Conservation (phyloP, 768 basidiomycete genomes). For the Scleroderma bovista region DNA sequence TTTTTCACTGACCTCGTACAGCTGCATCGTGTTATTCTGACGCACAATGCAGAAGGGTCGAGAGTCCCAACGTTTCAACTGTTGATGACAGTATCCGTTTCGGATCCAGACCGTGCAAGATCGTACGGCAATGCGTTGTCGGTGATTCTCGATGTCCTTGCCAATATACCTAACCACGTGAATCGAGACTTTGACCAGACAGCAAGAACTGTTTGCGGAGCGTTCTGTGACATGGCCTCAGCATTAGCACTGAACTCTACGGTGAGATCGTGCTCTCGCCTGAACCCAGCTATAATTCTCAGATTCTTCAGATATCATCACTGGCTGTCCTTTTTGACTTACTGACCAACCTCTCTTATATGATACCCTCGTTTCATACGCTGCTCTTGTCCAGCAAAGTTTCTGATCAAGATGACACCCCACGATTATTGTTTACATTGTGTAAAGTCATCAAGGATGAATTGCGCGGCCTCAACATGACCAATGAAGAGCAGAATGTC, state of each 20-base stretch:
- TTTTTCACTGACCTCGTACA: conserved; percentile 20
- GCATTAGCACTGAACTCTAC: conserved; percentile 32
- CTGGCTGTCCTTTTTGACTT: conserved; percentile 51
- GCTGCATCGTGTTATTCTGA: conserved; percentile 58
- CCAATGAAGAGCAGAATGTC: conserved; percentile 17
- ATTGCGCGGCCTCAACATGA: conserved; percentile 30
- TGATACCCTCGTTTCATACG: conserved; percentile 43
- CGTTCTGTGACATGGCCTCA: conserved; percentile 36
- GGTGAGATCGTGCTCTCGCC: conserved; percentile 30
- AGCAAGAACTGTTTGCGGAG: conserved; percentile 27
- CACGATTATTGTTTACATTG: conserved; percentile 35
- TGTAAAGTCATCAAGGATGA: conserved; percentile 38
- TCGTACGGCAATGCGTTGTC: conserved; percentile 41
- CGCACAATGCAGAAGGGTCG: conserved; percentile 41
- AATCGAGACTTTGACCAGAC: conserved; percentile 14
- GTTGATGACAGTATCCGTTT: conserved; percentile 37
- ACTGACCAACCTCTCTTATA: conserved; percentile 39
- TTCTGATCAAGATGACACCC: conserved; percentile 21
- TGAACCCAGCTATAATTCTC: conserved; percentile 4
- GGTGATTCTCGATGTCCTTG: conserved; percentile 28
- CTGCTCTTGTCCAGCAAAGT: conserved; percentile 29
- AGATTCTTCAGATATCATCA: conserved; percentile 34
- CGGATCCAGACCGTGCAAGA: conserved; percentile 19
- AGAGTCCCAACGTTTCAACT: conserved; percentile 46
- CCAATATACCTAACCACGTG: conserved; percentile 15